These are phyloP conservation scores for Rhazya stricta DNA, from an alignment of 257 asterid genomes.

Conservation along the genomic window DNA sequence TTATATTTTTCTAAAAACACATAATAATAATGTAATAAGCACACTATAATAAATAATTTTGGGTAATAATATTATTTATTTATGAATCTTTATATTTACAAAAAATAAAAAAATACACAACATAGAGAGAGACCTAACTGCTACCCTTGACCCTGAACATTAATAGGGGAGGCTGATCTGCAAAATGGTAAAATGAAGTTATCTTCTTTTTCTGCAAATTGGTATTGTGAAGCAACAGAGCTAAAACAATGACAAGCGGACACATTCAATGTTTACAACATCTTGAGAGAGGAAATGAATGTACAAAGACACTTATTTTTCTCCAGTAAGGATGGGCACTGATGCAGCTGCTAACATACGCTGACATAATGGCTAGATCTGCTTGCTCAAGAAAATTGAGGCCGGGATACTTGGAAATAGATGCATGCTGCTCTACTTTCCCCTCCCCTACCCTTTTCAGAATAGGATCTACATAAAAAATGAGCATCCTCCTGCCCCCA, in stretches of 20 bases:
- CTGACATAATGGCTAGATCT: background rate
- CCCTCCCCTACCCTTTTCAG: background rate
- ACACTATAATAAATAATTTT: no score
- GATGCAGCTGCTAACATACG: background rate
- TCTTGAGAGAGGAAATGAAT: background rate
- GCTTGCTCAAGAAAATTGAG: slow-evolving; percentile 1
- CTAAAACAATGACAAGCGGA: background rate
- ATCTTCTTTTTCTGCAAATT: background rate
- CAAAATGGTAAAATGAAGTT: background rate
- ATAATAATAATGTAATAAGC: no score
- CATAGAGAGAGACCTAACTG: background rate
- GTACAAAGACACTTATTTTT: background rate
- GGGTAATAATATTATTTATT: no score
- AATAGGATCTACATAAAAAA: background rate
- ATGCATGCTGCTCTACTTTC: background rate
- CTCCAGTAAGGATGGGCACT: background rate
- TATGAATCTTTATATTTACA: no score
- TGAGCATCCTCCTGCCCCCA: background rate
- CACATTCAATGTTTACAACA: background rate
- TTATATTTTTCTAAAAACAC: no score
- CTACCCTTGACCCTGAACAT: background rate
- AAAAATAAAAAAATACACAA: no score
- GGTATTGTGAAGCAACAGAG: background rate
- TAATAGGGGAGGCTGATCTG: background rate
- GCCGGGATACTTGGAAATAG: background rate